Percentiles rank a stretch among this genome's conserved stretches.
Conservation (phyloP, 2,329 filamentous ascomycete species). For the Fonsecaea erecta region DNA sequence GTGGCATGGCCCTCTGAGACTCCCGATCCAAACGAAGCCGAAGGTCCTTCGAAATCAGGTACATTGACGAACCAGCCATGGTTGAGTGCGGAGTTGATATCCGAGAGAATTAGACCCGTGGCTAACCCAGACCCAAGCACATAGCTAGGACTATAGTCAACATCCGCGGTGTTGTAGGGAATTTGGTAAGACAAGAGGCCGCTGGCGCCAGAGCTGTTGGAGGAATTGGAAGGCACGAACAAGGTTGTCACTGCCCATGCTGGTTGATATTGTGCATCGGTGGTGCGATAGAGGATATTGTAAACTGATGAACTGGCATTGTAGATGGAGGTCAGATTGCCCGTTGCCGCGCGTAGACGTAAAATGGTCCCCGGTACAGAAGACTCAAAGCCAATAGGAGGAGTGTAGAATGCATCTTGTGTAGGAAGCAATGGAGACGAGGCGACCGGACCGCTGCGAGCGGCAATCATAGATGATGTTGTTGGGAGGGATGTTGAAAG, state of each 20-base stretch:
- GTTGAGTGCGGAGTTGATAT: conserved; percentile 46
- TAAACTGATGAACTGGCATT: conserved; percentile 30
- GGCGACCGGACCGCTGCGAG: not conserved
- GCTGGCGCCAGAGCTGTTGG: conserved; percentile 25
- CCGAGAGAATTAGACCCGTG: conserved; percentile 13
- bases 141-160: conserved; percentile 41
- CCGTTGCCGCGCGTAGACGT: conserved; percentile 36
- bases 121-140: conserved; percentile 42
- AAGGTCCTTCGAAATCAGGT: conserved; percentile 54
- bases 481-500: not conserved
- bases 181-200: conserved; percentile 52
- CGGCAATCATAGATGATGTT: not conserved
- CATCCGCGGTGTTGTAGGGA: conserved; percentile 40
- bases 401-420: conserved; percentile 41
- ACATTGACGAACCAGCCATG: conserved; percentile 55
- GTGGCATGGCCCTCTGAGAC: conserved; percentile 51
- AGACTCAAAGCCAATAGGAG: conserved; percentile 40
- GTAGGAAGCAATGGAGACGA: not conserved
- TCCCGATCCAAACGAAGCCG: conserved; percentile 50
- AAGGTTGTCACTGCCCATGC: conserved; percentile 49
- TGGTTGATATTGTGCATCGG: conserved; percentile 44
- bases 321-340: conserved; percentile 35
- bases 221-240: conserved; percentile 40
- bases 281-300: conserved; percentile 51
- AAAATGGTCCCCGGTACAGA: conserved; percentile 40